These are phyloP conservation scores for Breviolum minutum DNA, from an alignment of 73 alveolate species.

Conservation along the genomic window DNA sequence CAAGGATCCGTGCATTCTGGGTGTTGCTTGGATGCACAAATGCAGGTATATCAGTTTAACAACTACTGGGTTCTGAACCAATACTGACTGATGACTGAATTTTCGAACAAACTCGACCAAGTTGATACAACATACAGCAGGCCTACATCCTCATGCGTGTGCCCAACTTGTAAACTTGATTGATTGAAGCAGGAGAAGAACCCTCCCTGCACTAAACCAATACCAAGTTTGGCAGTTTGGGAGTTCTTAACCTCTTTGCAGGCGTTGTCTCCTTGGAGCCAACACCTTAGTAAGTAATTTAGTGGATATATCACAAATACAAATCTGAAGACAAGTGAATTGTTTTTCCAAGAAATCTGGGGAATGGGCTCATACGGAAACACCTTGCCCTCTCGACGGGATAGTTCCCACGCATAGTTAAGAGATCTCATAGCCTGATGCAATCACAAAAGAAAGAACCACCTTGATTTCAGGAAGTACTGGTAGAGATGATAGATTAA, in stretches of 20 bases:
- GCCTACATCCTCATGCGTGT: conserved; percentile 23
- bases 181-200: not conserved
- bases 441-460: too few species aligned
- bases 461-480: not conserved
- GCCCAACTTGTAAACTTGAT: not conserved
- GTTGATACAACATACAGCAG: not conserved
- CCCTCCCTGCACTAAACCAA: not conserved
- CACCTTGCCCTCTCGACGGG: not conserved
- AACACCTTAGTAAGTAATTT: not conserved
- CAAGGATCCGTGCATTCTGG: too few species aligned
- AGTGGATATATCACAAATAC: not conserved
- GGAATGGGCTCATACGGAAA: not conserved
- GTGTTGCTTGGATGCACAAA: too few species aligned
- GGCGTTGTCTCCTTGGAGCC: conserved; percentile 10
- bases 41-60: too few species aligned
- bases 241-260: not conserved
- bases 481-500: not conserved
- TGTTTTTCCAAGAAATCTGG: not conserved
- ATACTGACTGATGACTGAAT: too few species aligned
- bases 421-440: not conserved
- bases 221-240: not conserved
- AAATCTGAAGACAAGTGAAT: not conserved
- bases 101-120: too few species aligned
- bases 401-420: not conserved
- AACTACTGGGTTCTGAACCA: too few species aligned